Base-by-base conservation (phyloP, 768 basidiomycete species). In the Candolleomyces aberdarensis region DNA sequence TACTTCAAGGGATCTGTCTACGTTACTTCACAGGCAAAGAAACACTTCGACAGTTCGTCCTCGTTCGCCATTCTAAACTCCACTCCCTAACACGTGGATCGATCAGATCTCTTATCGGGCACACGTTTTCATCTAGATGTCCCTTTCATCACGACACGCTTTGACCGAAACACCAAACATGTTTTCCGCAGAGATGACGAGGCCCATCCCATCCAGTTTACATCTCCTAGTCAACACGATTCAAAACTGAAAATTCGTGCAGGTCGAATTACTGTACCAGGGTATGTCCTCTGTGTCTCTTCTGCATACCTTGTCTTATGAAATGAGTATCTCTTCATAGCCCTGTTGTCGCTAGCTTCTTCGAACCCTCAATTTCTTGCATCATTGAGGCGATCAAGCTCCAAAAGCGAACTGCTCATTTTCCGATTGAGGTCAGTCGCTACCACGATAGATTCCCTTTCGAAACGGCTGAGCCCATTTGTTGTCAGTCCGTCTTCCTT, bases 1-100 rank as follows among this genome's bases (percentile, higher is more conserved):
- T 71, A 72, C 43, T 71, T 82, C 48, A 70, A 76, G 56, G 82
- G 82, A n/a, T 79, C 81, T 0, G 70, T 80, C 1, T 82, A 79
- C 59, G 79, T 83, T 17, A 80, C 73, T n/a, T 69, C 67, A 31
- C 72, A 74, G 8, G 80, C 80, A 19, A 61, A 63, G 4, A 53
- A 63, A 36, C 71, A 72, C 63, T 67, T 83, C 4, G 49, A 68
- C 62, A 58, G 82, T 81, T 59, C 3, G 64, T 52, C 2, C 19
- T 46, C 44, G 3, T 5, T 11, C 13, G 4, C 15, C n/a, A 7
- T 29, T 17, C n/a, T 26, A 3, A 10, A 15, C 36, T 5, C 17
- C 15, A 14, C 20, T 29, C 7, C 14, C 29, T 22, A 14, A 17
- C 39, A 15, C 43, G 17, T 32, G 6, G 13, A 29, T 26, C 41